These are phyloP conservation scores for Amphicarpaea edgeworthii DNA, from an alignment of 306 rosid species.

Conservation along the genomic window DNA sequence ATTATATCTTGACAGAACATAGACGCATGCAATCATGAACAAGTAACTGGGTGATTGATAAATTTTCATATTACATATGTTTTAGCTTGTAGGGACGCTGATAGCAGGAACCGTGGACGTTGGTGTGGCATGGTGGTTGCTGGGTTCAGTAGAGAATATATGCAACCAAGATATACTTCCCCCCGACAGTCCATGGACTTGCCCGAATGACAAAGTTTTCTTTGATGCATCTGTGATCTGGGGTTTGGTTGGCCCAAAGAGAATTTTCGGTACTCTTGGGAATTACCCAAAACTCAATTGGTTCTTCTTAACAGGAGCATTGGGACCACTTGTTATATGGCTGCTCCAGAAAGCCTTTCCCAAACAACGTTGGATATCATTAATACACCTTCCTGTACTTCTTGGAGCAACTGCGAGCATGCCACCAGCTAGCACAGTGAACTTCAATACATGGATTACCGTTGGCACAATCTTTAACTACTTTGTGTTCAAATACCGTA, in stretches of 20 bases:
- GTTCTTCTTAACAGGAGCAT: slow-evolving; percentile 64
- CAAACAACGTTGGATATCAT: slow-evolving; percentile 61
- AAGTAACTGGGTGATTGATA: neutral
- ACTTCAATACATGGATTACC: slow-evolving; percentile 73
- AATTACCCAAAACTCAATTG: slow-evolving; percentile 63
- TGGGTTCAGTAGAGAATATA: slow-evolving; percentile 44
- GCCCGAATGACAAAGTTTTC: slow-evolving; percentile 52
- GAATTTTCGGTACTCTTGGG: slow-evolving; percentile 73
- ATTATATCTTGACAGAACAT: neutral
- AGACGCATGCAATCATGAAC: neutral
- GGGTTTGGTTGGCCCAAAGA: slow-evolving; percentile 75
- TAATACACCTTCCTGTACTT: slow-evolving; percentile 76
- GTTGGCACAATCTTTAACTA: slow-evolving; percentile 64
- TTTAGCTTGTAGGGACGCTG: slow-evolving; percentile 47
- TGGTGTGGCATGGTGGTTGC: slow-evolving; percentile 52
- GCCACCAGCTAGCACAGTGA: slow-evolving; percentile 77
- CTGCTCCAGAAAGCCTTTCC: slow-evolving; percentile 59
- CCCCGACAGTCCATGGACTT: slow-evolving; percentile 48
- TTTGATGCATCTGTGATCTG: slow-evolving; percentile 83
- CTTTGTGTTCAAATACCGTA: slow-evolving; percentile 59
- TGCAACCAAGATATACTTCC: slow-evolving; percentile 41
- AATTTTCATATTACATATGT: neutral
- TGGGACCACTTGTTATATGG: slow-evolving; percentile 70
- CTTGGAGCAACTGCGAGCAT: slow-evolving; percentile 70
- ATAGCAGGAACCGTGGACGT: slow-evolving; percentile 49